Percentiles rank a stretch among this genome's conserved stretches.
phyloP scores from a whole-genome alignment of 345 rosid species.

The Melaleuca quinquenervia region DNA sequence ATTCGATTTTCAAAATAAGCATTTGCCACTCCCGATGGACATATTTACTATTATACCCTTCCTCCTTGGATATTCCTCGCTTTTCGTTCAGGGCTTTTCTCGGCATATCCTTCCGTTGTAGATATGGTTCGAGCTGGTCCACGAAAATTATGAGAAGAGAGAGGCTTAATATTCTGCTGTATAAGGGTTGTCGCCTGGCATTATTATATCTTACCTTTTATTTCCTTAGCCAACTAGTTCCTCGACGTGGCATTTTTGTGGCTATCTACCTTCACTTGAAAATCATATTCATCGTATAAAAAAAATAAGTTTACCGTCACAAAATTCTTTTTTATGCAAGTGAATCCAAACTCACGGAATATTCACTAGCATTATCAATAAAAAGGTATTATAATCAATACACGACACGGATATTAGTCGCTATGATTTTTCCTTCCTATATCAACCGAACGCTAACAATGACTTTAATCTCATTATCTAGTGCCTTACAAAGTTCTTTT shows the following conservation, averaged over 20 bases:
- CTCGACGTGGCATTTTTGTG: too few relatives aligned
- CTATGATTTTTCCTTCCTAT: not conserved
- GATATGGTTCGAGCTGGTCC: not conserved
- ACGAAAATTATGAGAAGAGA: not conserved
- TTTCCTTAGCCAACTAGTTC: not conserved
- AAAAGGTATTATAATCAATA: not conserved
- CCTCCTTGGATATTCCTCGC: not conserved
- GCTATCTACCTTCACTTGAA: too few relatives aligned
- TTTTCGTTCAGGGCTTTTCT: not conserved
- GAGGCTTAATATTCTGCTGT: not conserved
- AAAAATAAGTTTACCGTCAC: not conserved
- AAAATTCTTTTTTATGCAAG: not conserved
- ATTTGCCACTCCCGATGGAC: not conserved
- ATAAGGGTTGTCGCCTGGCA: not conserved
- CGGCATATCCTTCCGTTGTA: not conserved
- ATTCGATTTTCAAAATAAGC: not conserved
- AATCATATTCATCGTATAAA: not conserved
- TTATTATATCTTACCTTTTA: not conserved
- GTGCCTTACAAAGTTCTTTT: not conserved
- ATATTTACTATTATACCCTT: not conserved
- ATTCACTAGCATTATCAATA: not conserved
- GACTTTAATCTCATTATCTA: not conserved
- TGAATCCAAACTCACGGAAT: not conserved
- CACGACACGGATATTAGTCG: not conserved
- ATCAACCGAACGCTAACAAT: fast-evolving